These are phyloP conservation scores for Saccharomycopsis sp. DNA, from an alignment of 805 yeast species.

Conservation along the genomic window DNA sequence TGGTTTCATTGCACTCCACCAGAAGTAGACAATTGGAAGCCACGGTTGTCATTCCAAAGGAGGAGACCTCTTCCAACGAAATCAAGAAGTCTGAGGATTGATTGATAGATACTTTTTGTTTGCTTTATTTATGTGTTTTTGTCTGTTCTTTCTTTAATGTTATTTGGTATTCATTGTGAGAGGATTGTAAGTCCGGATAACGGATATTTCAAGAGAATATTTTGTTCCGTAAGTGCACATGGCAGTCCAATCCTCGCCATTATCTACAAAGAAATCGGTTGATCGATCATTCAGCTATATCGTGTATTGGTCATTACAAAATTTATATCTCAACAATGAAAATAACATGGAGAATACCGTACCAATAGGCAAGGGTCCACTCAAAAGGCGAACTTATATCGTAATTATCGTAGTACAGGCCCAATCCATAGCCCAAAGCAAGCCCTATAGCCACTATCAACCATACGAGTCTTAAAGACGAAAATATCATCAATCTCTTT, in stretches of 20 bases:
- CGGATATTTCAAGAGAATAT: too few relatives aligned
- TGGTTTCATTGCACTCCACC: constrained; percentile 18
- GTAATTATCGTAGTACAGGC: constrained; percentile 29
- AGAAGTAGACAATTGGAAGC: constrained; percentile 18
- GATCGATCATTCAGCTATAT: too few relatives aligned
- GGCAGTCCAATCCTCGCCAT: too few relatives aligned
- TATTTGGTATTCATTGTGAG: neutral
- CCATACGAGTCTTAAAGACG: constrained; percentile 57
- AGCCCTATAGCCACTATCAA: constrained; percentile 53
- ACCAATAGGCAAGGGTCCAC: constrained; percentile 85
- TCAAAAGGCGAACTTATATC: constrained; percentile 59
- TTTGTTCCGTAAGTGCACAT: too few relatives aligned
- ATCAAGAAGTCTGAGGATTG: neutral
- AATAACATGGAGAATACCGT: constrained; percentile 58
- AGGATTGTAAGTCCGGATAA: too few relatives aligned
- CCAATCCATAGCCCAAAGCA: constrained; percentile 62
- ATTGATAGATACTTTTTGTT: neutral
- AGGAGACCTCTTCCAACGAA: constrained; percentile 5
- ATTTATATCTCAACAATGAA: constrained; percentile 63
- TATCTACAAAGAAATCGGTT: too few relatives aligned
- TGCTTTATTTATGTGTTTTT: neutral
- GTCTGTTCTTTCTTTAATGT: neutral
- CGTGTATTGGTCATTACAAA: too few relatives aligned
- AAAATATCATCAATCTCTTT: constrained; percentile 25
- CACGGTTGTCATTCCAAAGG: constrained; percentile 1